Base-by-base conservation (phyloP, 257 asterid species). In the Coffea eugenioides region DNA sequence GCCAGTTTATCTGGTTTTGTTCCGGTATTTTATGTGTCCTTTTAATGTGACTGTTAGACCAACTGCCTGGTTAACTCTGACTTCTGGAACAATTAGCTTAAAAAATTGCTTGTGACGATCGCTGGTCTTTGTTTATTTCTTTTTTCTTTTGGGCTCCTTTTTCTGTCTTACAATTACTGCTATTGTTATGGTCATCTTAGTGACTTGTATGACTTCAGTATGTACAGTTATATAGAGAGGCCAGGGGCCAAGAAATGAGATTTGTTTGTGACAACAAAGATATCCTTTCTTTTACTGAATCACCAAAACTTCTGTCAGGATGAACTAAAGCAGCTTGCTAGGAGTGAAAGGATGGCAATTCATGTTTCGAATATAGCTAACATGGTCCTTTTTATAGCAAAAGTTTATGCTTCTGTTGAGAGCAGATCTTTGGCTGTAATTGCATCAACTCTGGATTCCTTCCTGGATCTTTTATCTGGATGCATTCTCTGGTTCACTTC, bases 401-500 rank as follows among this genome's bases (percentile, higher is more conserved):
- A 95, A 85, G 91, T 92, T 0, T 95, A 84, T 62, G 98, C 98
- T 43, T 93, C 98, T 54, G 11, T 86, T 8, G 95, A 87, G 89
- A 95, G 99, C 89, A 90, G 92, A 84, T 95, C 99, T 8, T 80
- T 95, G 88, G 98, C 98, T 76, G 98, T 95, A 64, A 93, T 95
- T 77, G 96, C 98, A 7, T 95, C 98, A 21, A 95, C 98, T 3
- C 75, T 95, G 90, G 98, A 93, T 76, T 95, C 98, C 74, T 88
- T 93, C 82, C 87, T 95, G 48, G 98, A 95, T 83, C 92, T 95
- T 10, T 81, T 95, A 78, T 93, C 99, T 61, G 99, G 99, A 62
- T 90, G 92, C 76, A 93, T 95, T 74, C 87, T 93, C 59, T 95
- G 98, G 99, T 93, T 95, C 81, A 95, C 99, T 73, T 84, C 98